These are phyloP conservation scores for Wickerhamomyces sp. DNA, from an alignment of 1,139 yeast genomes.

Conservation along the genomic window DNA sequence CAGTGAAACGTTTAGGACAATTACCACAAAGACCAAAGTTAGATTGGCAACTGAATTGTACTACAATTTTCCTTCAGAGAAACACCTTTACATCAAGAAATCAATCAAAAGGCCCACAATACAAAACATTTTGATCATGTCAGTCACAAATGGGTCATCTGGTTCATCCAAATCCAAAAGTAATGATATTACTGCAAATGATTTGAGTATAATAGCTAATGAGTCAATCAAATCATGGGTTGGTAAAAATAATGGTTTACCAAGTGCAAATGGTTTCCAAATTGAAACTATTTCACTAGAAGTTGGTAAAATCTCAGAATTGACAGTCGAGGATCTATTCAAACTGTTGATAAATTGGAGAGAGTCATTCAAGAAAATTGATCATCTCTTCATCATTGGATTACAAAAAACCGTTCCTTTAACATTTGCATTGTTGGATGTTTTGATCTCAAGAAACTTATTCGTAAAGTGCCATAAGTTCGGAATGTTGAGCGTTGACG, in stretches of 20 bases:
- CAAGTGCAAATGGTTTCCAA: slow-evolving; percentile 1
- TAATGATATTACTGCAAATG: slow-evolving; percentile 4
- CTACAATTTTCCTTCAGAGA: slow-evolving; percentile 18
- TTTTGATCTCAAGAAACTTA: slow-evolving; percentile 12
- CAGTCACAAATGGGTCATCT: slow-evolving; percentile 11
- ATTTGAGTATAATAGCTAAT: slow-evolving; percentile 8
- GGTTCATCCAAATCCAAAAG: not conserved
- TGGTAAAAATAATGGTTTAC: not conserved
- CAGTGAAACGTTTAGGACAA: slow-evolving; percentile 29
- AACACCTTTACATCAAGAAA: slow-evolving; percentile 18
- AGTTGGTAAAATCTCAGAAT: slow-evolving; percentile 9
- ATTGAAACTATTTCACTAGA: slow-evolving; percentile 17
- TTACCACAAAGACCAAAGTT: slow-evolving; percentile 18
- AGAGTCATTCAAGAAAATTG: slow-evolving; percentile 13
- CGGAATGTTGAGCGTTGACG: slow-evolving; percentile 18
- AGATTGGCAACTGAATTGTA: slow-evolving; percentile 19
- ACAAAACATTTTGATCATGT: slow-evolving; percentile 27
- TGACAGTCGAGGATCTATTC: slow-evolving; percentile 15
- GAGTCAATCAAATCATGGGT: slow-evolving; percentile 12
- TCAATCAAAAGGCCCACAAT: slow-evolving; percentile 7
- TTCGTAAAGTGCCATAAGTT: slow-evolving; percentile 8
- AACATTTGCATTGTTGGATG: slow-evolving; percentile 12
- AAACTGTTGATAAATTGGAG: slow-evolving; percentile 21
- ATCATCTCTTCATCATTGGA: slow-evolving; percentile 15
- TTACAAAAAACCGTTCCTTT: slow-evolving; percentile 12